Percentiles rank a stretch among this genome's conserved stretches.
Evolutionary conservation across 495 filamentous ascomycete species (phyloP).

Genomic region (Chaetomium fimeti): DNA sequence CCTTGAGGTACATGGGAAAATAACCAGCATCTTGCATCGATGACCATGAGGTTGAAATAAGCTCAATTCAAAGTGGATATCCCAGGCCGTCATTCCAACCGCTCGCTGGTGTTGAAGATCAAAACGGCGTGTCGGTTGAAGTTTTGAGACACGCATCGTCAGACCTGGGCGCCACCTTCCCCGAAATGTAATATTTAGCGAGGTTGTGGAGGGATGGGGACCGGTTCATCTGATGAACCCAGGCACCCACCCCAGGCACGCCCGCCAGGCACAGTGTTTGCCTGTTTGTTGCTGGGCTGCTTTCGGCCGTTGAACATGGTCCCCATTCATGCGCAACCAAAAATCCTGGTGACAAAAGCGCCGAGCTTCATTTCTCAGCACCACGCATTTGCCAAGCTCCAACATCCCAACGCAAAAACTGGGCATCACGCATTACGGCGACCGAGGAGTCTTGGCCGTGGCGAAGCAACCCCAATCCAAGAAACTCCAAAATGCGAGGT

Average conservation of each 20-base stretch:
- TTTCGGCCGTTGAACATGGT: background rate
- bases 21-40: no score
- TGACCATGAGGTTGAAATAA: background rate
- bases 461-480: background rate
- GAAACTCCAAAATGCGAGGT: background rate
- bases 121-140: background rate
- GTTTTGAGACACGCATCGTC: background rate
- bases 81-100: background rate
- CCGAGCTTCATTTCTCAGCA: background rate
- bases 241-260: no score
- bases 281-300: no score
- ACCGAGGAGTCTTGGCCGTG: background rate
- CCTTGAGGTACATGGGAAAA: background rate
- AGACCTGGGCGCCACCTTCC: background rate
- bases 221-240: background rate
- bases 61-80: slow-evolving; percentile 2
- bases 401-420: background rate
- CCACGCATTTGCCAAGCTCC: background rate
- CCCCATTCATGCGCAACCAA: background rate
- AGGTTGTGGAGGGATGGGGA: background rate
- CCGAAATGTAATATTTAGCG: background rate
- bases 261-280: no score
- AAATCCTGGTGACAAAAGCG: background rate
- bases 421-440: background rate
- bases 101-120: background rate